A percentile compares a stretch with the other conserved stretches of the same genome.
phyloP scores from a whole-genome alignment of 225 moss, liverwort and hornwort species.

The Neckera pumila region DNA sequence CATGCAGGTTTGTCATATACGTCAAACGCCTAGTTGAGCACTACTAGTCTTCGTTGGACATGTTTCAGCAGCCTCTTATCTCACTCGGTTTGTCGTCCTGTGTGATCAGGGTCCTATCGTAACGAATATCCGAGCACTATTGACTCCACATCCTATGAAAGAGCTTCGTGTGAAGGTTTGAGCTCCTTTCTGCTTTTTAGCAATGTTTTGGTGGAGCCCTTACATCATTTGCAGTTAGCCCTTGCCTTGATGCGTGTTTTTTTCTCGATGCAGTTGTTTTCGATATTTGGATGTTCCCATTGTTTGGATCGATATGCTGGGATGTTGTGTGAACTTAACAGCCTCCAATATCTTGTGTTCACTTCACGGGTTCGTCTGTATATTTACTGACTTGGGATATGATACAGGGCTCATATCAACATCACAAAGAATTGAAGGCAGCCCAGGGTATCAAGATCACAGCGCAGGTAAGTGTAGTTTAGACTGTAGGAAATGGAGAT shows the following conservation, averaged over 20 bases:
- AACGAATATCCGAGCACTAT: slow-evolving; percentile 72
- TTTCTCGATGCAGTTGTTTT: neutral
- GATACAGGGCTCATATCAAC: slow-evolving; percentile 86
- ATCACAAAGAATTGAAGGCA: slow-evolving; percentile 97
- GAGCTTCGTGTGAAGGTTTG: slow-evolving; percentile 97
- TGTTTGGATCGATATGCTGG: neutral
- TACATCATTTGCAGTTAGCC: neutral
- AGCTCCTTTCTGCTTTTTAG: neutral
- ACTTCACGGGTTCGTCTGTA: neutral
- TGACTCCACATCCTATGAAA: slow-evolving; percentile 99
- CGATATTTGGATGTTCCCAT: neutral
- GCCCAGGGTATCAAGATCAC: slow-evolving; percentile 98
- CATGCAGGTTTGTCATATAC: slow-evolving; percentile 68
- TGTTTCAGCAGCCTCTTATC: neutral
- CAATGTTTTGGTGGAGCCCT: neutral
- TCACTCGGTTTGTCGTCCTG: neutral
- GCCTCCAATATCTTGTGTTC: neutral
- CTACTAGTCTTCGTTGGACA: neutral
- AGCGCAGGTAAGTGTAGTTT: slow-evolving; percentile 53
- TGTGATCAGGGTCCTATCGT: slow-evolving; percentile 78
- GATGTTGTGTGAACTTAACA: neutral
- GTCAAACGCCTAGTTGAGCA: neutral
- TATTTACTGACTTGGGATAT: neutral
- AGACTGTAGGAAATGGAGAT: neutral
- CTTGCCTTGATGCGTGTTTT: neutral